Percentiles rank a stretch among this genome's conserved stretches.
These are phyloP conservation scores for Candida sanyaensis DNA, from an alignment of 1,139 yeast genomes.

Conservation along the genomic window DNA sequence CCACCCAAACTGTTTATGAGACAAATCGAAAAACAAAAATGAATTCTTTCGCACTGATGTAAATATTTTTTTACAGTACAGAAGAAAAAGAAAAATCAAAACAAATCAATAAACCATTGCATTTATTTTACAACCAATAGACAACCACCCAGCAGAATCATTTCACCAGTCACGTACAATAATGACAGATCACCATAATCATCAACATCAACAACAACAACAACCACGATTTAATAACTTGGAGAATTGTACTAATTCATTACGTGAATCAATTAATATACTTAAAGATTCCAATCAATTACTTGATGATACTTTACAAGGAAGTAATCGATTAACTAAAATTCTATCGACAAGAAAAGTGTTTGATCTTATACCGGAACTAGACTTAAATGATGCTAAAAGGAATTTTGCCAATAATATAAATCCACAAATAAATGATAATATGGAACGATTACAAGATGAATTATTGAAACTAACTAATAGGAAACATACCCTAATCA, in stretches of 20 bases:
- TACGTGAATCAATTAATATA: slow-evolving; percentile 32
- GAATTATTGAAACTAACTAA: slow-evolving; percentile 32
- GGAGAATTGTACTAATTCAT: slow-evolving; percentile 29
- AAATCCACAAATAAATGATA: slow-evolving; percentile 36
- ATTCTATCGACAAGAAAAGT: slow-evolving; percentile 38
- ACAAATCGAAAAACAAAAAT: too few relatives aligned
- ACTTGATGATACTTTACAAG: slow-evolving; percentile 34
- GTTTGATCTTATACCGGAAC: slow-evolving; percentile 45
- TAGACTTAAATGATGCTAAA: slow-evolving; percentile 43
- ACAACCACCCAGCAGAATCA: not conserved
- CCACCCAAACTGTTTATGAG: not conserved
- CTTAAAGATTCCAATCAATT: slow-evolving; percentile 29
- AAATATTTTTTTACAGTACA: too few relatives aligned
- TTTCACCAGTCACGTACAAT: too few relatives aligned
- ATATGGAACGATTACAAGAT: slow-evolving; percentile 33
- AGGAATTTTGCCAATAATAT: slow-evolving; percentile 29
- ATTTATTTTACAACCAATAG: not conserved
- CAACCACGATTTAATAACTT: slow-evolving; percentile 7
- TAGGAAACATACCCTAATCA: slow-evolving; percentile 27
- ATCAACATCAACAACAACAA: too few relatives aligned
- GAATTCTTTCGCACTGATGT: too few relatives aligned
- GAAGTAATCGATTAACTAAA: slow-evolving; percentile 33
- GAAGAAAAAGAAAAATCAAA: not conserved
- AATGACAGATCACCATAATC: slow-evolving; percentile 1
- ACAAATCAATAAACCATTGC: not conserved